Base-by-base conservation (phyloP, 768 basidiomycete genomes). In the Boletellus ananas region DNA sequence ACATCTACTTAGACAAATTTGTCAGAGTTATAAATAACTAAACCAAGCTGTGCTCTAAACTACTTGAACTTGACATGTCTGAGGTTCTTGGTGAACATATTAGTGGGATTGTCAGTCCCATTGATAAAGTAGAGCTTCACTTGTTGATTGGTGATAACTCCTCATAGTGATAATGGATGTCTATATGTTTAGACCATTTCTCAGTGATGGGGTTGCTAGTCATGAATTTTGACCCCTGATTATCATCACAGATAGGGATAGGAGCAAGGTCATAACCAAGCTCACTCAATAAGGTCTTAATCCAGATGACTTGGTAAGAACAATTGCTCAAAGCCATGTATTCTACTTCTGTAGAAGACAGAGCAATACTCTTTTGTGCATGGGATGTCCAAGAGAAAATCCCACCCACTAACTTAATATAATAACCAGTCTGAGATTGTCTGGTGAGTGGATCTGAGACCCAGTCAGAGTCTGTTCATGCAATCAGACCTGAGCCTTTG, bases 241-340 rank as follows among this genome's bases (percentile, higher is more conserved):
- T 38, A 20, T 38, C 18, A 20, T 18, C 9, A 38, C 37, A 38
- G 12, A 38, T 18, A 3, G 37, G 18, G 3, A 20, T 38, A n/a
- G n/a, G n/a, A n/a, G n/a, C n/a, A n/a, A n/a, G n/a, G n/a, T n/a
- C n/a, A n/a, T 54, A 54, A 3, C 58, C 56, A 13, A 72, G 48
- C n/a, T 52, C 63, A 8, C 13, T 2, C 8, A 66, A 40, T 1
- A 68, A 40, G 3, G 37, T 6, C 1, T 59, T 43, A 1, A 70
- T 46, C 66, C 66, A 71, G 3, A 71, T n/a, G 0, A 53, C 56
- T 45, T 70, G 56, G 20, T 55, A 38, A 13, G 50, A 45, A 2
- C 70, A 61, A 29, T 73, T 59, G 13, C 61, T 57, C 0, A 64
- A 57, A 4, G 75, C 72, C 37, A 76, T 71, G 56, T 78, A 77